Evolutionary conservation across 2,329 filamentous ascomycete genomes (phyloP), one percentile per base, ranked within the genome.

Genomic region (Alternaria alternata): DNA sequence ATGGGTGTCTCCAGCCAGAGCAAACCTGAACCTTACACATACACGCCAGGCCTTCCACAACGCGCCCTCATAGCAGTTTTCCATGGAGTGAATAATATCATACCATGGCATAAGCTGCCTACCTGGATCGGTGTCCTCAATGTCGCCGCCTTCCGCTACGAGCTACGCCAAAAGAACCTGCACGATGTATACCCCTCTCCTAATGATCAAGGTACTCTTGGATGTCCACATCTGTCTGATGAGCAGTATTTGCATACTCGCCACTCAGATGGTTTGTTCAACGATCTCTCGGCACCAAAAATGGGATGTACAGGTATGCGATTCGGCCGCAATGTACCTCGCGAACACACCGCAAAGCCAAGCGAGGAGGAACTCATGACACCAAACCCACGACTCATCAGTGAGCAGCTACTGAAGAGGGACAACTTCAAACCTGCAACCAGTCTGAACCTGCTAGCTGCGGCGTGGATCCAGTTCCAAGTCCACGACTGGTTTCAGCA

Each of bases 401-500:
- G 80, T 55, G 73, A 82, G 44, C 69, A 67, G 41, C 75, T 84
- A 54, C 73, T 84, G 73, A 75, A 75, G 20, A 72, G 81, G 8
- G 75, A 79, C n/a, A 72, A 69, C 4, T 83, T 83, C 63, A 81
- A 80, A 24, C 81, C 81, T 3, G 82, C 81, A 0, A 83, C 80
- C 0, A 81, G 74, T 1, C 56, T 83, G 57, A 84, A 84, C 56
- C 62, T 84, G 39, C 69, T 84, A 7, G 81, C 81, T 3, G 81
- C 81, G 14, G 81, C 81, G 1, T 84, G 81, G 81, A 83, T 83
- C n/a, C 82, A 84, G 62, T 83, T 83, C 26, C 57, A 60, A 48
- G 59, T 64, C 20, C 61, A 66, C 44, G 18, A 54, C 34, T 65
- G 60, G 63, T 69, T 67, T 34, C 53, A 59, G 43, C 68, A 71